These are phyloP conservation scores for Arabidopsis lyrata DNA, from an alignment of 441 rosid species.

Conservation along the genomic window DNA sequence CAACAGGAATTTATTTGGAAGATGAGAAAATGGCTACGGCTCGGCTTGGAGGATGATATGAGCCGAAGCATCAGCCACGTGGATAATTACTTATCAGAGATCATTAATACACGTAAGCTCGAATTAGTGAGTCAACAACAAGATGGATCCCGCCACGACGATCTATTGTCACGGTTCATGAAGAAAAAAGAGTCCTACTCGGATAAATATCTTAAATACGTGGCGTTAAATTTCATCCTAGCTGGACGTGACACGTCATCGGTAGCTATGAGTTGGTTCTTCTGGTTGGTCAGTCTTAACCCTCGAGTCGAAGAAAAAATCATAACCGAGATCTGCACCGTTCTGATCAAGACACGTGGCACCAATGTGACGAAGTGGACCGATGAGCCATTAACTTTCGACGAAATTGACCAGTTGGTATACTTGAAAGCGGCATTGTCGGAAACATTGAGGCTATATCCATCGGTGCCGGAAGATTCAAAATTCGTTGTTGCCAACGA, in stretches of 20 bases:
- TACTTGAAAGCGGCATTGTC: constrained; percentile 83
- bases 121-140: constrained; percentile 55
- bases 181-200: constrained; percentile 81
- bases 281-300: constrained; percentile 63
- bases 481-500: constrained; percentile 72
- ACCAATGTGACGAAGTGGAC: constrained; percentile 51
- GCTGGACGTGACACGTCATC: constrained; percentile 97
- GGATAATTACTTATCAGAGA: constrained; percentile 60
- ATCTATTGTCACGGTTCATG: constrained; percentile 80
- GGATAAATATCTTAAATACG: constrained; percentile 69
- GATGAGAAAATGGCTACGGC: constrained; percentile 69
- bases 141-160: constrained; percentile 64
- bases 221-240: constrained; percentile 81
- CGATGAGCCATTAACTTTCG: constrained; percentile 66
- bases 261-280: constrained; percentile 87
- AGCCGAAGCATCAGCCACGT: constrained; percentile 63
- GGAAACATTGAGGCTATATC: constrained; percentile 80
- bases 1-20: constrained; percentile 78
- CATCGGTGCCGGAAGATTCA: constrained; percentile 89
- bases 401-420: constrained; percentile 73
- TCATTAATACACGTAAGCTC: constrained; percentile 70
- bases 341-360: constrained; percentile 72
- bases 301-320: constrained; percentile 70
- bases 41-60: constrained; percentile 72
- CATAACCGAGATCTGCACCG: constrained; percentile 59